Evolutionary conservation across 805 yeast genomes (phyloP).

Genomic region (Hanseniaspora guilliermondii): DNA sequence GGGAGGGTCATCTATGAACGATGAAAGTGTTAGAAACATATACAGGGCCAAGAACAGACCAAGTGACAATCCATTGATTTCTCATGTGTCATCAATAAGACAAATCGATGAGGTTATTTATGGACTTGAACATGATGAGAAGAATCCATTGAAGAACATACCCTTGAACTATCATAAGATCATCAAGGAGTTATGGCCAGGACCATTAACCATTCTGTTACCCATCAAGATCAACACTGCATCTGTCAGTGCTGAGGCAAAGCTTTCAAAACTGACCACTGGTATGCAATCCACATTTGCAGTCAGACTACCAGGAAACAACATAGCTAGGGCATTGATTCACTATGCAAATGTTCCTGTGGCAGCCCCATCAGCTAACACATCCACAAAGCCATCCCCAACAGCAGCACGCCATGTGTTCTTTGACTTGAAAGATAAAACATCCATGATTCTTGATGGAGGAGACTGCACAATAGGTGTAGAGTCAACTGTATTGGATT

Average conservation of each 20-base stretch:
- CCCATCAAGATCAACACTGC: constrained; percentile 38
- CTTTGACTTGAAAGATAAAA: constrained; percentile 64
- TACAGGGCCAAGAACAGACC: constrained; percentile 88
- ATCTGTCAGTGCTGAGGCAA: constrained; percentile 16
- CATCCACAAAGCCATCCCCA: constrained; percentile 90
- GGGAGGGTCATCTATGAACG: constrained; percentile 73
- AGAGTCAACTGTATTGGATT: constrained; percentile 90
- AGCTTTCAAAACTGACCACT: constrained; percentile 64
- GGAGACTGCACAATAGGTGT: constrained; percentile 82
- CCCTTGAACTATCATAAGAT: constrained; percentile 59
- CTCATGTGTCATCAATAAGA: constrained; percentile 68
- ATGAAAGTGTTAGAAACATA: constrained; percentile 61
- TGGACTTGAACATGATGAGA: constrained; percentile 20
- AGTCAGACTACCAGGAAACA: constrained; percentile 75
- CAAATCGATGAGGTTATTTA: constrained; percentile 56
- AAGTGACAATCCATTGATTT: constrained; percentile 85
- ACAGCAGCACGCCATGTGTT: constrained; percentile 77
- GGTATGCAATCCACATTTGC: constrained; percentile 86
- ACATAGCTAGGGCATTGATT: constrained; percentile 82
- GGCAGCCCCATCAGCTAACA: constrained; percentile 97
- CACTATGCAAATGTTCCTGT: constrained; percentile 74
- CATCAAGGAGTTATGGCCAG: constrained; percentile 79
- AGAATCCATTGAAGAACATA: constrained; percentile 32
- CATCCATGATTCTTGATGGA: constrained; percentile 82
- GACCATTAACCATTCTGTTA: constrained; percentile 77